Conservation (phyloP, 148 eudicot species). For the Silene conica region DNA sequence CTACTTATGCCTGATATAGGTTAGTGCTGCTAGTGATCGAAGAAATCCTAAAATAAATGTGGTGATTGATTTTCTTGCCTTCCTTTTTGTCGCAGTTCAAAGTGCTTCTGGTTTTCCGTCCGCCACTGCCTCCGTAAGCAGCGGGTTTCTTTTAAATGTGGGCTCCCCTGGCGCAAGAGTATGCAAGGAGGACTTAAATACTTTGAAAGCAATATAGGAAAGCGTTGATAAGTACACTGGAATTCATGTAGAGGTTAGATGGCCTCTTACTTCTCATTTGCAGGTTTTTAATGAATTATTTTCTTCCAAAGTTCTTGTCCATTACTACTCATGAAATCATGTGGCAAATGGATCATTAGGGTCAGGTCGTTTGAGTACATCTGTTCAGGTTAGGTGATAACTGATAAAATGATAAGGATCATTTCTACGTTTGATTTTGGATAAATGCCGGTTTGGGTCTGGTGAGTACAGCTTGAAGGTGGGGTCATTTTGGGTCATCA, state of each 20-base stretch:
- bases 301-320: background rate
- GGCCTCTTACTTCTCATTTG: slow-evolving; percentile 1
- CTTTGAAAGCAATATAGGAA: slow-evolving; percentile 72
- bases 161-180: slow-evolving; percentile 93
- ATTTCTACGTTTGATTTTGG: too few species aligned
- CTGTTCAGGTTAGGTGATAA: background rate
- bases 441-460: too few species aligned
- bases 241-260: slow-evolving; percentile 71
- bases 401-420: background rate
- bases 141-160: slow-evolving; percentile 74
- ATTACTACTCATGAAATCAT: background rate
- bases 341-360: too few species aligned
- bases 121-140: slow-evolving; percentile 86
- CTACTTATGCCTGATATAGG: too few species aligned
- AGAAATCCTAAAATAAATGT: too few species aligned
- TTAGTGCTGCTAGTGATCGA: too few species aligned
- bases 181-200: slow-evolving; percentile 72
- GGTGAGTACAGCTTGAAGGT: too few species aligned
- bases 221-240: slow-evolving; percentile 65
- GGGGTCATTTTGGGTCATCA: too few species aligned
- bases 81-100: slow-evolving; percentile 92
- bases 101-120: slow-evolving; percentile 68
- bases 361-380: background rate
- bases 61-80: slow-evolving; percentile 83
- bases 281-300: background rate